Evolutionary conservation across 2,329 filamentous ascomycete species (phyloP).

Genomic region (Xylariales sp.): DNA sequence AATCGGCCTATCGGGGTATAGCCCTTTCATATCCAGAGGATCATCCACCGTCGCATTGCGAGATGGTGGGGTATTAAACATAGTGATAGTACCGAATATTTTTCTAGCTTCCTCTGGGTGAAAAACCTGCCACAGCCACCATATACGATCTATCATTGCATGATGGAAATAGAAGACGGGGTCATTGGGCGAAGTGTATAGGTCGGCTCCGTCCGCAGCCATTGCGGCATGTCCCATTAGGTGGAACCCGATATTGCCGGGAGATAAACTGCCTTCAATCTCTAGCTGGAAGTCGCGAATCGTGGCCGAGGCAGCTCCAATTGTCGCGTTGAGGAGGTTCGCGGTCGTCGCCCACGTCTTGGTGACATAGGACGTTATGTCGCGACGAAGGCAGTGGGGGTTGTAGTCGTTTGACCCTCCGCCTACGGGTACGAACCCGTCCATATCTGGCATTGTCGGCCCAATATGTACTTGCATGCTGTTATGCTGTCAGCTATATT

Average conservation of each 20-base stretch:
- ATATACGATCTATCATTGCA: not conserved
- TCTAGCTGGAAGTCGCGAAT: constrained; percentile 2
- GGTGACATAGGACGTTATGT: constrained; percentile 4
- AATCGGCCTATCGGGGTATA: not conserved
- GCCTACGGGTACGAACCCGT: not conserved
- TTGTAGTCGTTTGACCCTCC: not conserved
- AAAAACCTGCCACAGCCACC: constrained; percentile 8
- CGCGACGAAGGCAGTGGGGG: constrained; percentile 5
- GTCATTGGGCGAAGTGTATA: constrained; percentile 6
- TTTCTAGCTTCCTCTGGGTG: constrained; percentile 6
- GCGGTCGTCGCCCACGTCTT: constrained; percentile 3
- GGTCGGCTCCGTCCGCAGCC: not conserved
- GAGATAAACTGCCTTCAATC: not conserved
- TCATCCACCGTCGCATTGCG: constrained; percentile 3
- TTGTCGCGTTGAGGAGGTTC: not conserved
- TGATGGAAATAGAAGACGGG: constrained; percentile 8
- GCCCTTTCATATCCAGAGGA: constrained; percentile 1
- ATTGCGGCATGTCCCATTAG: not conserved
- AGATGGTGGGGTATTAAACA: not conserved
- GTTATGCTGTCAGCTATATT: not conserved
- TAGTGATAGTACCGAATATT: constrained; percentile 1
- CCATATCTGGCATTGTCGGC: not conserved
- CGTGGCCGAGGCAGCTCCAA: not conserved
- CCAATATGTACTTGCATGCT: constrained; percentile 8
- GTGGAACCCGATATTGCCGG: not conserved